These are phyloP conservation scores for Xylariaceae sp. DNA, from an alignment of 2,329 filamentous ascomycete genomes.

Conservation along the genomic window DNA sequence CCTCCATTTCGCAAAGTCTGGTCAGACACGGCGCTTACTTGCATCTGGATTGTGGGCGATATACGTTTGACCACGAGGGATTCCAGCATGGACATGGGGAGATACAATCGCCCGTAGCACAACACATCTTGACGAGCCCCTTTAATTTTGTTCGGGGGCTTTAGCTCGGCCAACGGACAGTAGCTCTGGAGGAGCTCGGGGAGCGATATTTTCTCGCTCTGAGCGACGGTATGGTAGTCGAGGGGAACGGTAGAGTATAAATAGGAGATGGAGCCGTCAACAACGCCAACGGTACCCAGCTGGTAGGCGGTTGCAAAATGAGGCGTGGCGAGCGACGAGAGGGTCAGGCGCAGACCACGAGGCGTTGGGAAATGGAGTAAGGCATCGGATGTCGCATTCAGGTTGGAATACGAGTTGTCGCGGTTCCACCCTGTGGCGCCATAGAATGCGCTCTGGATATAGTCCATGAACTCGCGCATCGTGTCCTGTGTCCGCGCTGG, in stretches of 20 bases:
- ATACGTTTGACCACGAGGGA: slow-evolving; percentile 77
- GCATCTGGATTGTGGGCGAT: slow-evolving; percentile 70
- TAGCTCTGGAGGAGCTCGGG: slow-evolving; percentile 77
- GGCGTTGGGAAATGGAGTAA: slow-evolving; percentile 87
- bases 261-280: slow-evolving; percentile 96
- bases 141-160: slow-evolving; percentile 23
- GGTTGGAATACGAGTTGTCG: slow-evolving; percentile 84
- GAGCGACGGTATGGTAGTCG: slow-evolving; percentile 51
- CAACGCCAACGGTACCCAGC: slow-evolving; percentile 79
- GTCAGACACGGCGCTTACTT: slow-evolving; percentile 73
- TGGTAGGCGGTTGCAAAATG: slow-evolving; percentile 95
- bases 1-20: slow-evolving; percentile 67
- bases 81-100: slow-evolving; percentile 80
- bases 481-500: slow-evolving; percentile 9
- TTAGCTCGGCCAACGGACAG: slow-evolving; percentile 65
- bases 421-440: slow-evolving; percentile 80
- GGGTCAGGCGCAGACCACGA: slow-evolving; percentile 73
- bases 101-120: slow-evolving; percentile 72
- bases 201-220: slow-evolving; percentile 71
- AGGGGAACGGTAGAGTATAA: slow-evolving; percentile 86
- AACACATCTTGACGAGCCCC: slow-evolving; percentile 46
- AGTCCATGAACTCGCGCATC: slow-evolving; percentile 98
- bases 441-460: slow-evolving; percentile 87
- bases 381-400: slow-evolving; percentile 79
- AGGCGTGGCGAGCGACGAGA: slow-evolving; percentile 85